Base-by-base conservation (phyloP, 1,284 basidiomycete genomes). In the Ceratobasidium papillatum region DNA sequence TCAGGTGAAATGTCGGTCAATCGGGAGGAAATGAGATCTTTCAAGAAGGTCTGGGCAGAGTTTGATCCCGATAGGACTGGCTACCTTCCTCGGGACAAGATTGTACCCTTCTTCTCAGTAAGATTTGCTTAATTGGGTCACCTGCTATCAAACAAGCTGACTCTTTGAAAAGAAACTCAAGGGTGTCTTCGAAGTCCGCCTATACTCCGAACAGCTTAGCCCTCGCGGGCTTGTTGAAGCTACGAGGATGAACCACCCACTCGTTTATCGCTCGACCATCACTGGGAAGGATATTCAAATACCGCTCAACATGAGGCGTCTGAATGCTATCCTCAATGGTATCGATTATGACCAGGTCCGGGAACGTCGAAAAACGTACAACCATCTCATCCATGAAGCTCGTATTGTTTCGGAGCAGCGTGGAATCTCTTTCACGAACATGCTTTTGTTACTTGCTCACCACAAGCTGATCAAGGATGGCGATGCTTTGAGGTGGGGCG, bases 1-100 rank as follows among this genome's bases (percentile, higher is more conserved):
- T 82, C 84, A 5, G 92, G 94, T 25, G 88, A 91, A 34, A 92
- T 91, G 73, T 90, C 92, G 0, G 90, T 99, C 56, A 93, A 91
- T 27, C 88, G 97, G 61, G 92, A 95, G 78, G 92, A 97, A 80
- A 95, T 97, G 89, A 90, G 95, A 59, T 85, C 90, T 0, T 99
- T 96, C 88, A 99, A 99, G 85, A 94, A 95, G 80, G 87, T 93
- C 1, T 99, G 97, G 97, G 91, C 93, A 0, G 88, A 91, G 78
- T 94, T 91, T 79, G 93, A 96, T 45, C 89, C 91, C 71, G 85
- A 89, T 2, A 88, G 92, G 73, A 94, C 91, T 0, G 94, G 95
- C 0, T 91, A 93, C 80, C 85, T 99, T 64, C 88, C 90, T 79
- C 89, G 89, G 1, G 84, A 85, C 51, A 87, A 89, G 66, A 90